Evolutionary conservation across 2,329 filamentous ascomycete genomes (phyloP).

Genomic region (Fusarium domesticum): DNA sequence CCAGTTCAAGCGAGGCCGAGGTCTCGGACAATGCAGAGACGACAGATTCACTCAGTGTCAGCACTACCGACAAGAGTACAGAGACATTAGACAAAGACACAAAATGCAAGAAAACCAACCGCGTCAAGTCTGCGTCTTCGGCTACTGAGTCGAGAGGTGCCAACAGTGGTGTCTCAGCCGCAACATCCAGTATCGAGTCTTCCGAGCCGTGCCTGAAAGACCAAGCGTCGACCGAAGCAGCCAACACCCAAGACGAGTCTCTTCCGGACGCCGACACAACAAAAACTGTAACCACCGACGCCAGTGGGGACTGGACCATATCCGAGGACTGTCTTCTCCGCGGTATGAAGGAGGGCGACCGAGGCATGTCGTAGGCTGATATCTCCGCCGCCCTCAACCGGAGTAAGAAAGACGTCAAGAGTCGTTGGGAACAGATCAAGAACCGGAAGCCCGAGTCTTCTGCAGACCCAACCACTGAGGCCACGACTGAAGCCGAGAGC

Average conservation of each 20-base stretch:
- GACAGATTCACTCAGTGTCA: constrained; percentile 1
- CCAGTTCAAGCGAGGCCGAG: constrained; percentile 4
- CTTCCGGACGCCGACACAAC: background rate
- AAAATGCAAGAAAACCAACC: constrained; percentile 10
- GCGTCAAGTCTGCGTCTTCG: background rate
- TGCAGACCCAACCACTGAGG: background rate
- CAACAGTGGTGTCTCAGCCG: background rate
- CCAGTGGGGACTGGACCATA: constrained; percentile 30
- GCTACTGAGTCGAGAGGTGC: constrained; percentile 1
- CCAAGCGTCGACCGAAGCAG: constrained; percentile 3
- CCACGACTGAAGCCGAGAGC: background rate
- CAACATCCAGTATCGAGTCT: background rate
- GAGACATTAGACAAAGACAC: background rate
- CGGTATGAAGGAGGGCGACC: constrained; percentile 33
- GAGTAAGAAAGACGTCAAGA: constrained; percentile 30
- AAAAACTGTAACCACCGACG: background rate
- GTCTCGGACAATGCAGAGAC: constrained; percentile 1
- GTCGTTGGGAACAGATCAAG: constrained; percentile 35
- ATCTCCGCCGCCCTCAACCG: constrained; percentile 31
- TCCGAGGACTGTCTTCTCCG: constrained; percentile 36
- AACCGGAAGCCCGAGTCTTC: constrained; percentile 8
- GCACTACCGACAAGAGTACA: background rate
- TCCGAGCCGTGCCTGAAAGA: constrained; percentile 4
- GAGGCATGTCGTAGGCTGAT: constrained; percentile 29
- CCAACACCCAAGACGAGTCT: constrained; percentile 1